Percentiles rank a stretch among this genome's conserved stretches.
These are phyloP conservation scores for Diaporthe citrichinensis DNA, from an alignment of 2,329 filamentous ascomycete genomes.

Conservation along the genomic window DNA sequence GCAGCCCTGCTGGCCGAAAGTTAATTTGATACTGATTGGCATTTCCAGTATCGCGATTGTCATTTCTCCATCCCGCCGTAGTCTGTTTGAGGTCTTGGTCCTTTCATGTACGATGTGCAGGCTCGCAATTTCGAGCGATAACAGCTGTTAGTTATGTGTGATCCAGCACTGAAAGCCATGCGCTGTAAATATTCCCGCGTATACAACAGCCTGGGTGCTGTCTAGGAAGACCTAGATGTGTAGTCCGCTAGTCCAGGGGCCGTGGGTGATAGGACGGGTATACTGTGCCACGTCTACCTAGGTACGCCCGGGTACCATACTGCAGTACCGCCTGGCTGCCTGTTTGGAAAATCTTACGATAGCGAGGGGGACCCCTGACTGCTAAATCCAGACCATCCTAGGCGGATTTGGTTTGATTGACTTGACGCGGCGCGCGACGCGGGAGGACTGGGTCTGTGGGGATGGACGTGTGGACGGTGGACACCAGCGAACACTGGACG, in stretches of 20 bases:
- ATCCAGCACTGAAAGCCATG: slow-evolving; percentile 21
- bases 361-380: slow-evolving; percentile 27
- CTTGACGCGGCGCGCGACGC: slow-evolving; percentile 29
- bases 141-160: slow-evolving; percentile 7
- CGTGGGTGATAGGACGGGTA: neutral
- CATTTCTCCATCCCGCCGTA: slow-evolving; percentile 27
- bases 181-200: neutral
- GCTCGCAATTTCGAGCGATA: slow-evolving; percentile 32
- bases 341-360: slow-evolving; percentile 32
- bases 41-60: slow-evolving; percentile 22
- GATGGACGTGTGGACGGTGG: slow-evolving; percentile 12
- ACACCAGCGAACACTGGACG: neutral
- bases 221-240: neutral
- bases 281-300: neutral
- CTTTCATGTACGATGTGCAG: slow-evolving; percentile 27
- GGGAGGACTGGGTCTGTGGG: slow-evolving; percentile 30
- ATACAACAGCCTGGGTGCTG: neutral
- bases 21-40: slow-evolving; percentile 33
- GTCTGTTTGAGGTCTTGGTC: slow-evolving; percentile 32
- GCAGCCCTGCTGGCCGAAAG: slow-evolving; percentile 24
- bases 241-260: slow-evolving; percentile 3
- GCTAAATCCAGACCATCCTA: slow-evolving; percentile 12
- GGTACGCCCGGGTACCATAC: neutral
- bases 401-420: slow-evolving; percentile 30
- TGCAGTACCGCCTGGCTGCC: slow-evolving; percentile 9